Base-by-base conservation (phyloP, 2,329 filamentous ascomycete genomes). In the Sarocladiaceae sp. region DNA sequence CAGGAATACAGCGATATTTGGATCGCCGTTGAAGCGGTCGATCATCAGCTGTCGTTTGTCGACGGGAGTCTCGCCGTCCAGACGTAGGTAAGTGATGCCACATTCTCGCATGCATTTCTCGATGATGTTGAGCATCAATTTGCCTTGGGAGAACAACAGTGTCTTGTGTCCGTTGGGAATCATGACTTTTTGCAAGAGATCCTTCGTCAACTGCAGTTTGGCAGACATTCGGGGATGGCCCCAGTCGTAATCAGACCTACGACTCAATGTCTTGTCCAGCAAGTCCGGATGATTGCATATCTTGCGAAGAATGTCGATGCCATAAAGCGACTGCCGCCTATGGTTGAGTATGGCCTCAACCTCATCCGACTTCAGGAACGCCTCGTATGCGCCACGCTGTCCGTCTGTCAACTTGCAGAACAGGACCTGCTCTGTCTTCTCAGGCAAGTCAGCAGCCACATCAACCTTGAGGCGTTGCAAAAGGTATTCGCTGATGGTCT, bases 281-380 rank as follows among this genome's bases (percentile, higher is more conserved):
- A 98, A 71, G 65, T 98, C 93, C 0, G 94, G 93, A 56, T 98
- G 94, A 51, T 98, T 98, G 69, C 91, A 97, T 45, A 98, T 91
- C 64, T 98, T 98, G 43, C 93, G 83, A 31, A 98, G 70, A 20
- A 90, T 85, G 54, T 96, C 90, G 50, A 98, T 88, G 6, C 91
- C 93, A 54, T 84, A 95, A 1, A 98, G 70, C 2, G 88, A 85
- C 56, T 95, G 85, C 3, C 83, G 77, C 48, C 80, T 84, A 31
- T 82, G 81, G 37, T 75, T 79, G 32, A 91, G 64, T 45, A 97
- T 95, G 0, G 84, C 81, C n/a, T 75, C 78, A 74, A 96, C 89
- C 34, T 95, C 89, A 32, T 86, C 80, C 0, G 90, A 96, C 15
- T 72, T 72, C 2, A 97, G 69, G 53, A 95, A 97, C 4, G 75